These are phyloP conservation scores for Corrigiola litoralis DNA, from an alignment of 179 eudicot species.

Conservation along the genomic window DNA sequence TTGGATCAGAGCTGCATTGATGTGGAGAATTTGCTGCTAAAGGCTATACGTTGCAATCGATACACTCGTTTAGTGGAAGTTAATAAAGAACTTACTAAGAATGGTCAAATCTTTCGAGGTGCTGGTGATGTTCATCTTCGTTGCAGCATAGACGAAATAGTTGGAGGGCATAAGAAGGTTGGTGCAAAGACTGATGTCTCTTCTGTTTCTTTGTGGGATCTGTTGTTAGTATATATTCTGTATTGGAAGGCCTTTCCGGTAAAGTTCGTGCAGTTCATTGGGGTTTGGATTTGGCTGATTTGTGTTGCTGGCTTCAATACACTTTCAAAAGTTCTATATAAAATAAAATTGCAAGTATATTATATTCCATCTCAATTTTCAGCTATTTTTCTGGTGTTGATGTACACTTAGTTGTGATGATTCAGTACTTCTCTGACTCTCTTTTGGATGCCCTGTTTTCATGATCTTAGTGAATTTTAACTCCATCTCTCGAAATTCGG, in stretches of 20 bases:
- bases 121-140: conserved; percentile 69
- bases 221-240: conserved; percentile 12
- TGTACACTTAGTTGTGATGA: no score
- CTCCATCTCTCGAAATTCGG: neutral
- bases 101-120: conserved; percentile 55
- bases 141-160: conserved; percentile 41
- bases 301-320: neutral
- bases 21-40: conserved; percentile 78
- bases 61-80: conserved; percentile 91
- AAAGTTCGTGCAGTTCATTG: neutral
- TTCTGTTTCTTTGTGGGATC: neutral
- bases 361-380: neutral
- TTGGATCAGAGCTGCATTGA: conserved; percentile 84
- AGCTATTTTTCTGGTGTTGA: no score
- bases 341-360: neutral
- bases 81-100: conserved; percentile 69
- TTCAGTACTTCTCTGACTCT: no score
- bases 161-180: conserved; percentile 47
- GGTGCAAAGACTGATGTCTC: conserved; percentile 14
- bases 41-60: conserved; percentile 78
- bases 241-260: neutral
- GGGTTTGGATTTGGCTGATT: neutral
- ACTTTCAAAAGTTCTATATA: no score
- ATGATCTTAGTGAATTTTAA: neutral
- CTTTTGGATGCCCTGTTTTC: neutral